Evolutionary conservation across 2,329 filamentous ascomycete genomes (phyloP).

Genomic region (Cordyceps cateniannulata): DNA sequence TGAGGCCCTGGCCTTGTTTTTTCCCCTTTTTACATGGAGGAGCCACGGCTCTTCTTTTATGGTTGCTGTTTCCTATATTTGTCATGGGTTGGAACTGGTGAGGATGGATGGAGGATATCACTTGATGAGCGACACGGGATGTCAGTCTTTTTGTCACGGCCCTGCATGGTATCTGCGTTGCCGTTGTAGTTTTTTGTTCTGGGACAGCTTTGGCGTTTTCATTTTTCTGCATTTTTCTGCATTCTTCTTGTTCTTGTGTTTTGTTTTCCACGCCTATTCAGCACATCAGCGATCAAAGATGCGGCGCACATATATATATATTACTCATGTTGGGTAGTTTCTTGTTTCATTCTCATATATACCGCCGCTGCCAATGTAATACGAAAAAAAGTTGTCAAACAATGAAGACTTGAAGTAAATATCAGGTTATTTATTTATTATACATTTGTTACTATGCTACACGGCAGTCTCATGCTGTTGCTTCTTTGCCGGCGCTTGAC

Average conservation of each 20-base stretch:
- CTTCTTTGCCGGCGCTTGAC: neutral
- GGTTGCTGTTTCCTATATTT: neutral
- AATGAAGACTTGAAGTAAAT: neutral
- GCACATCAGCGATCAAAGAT: neutral
- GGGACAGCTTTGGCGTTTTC: neutral
- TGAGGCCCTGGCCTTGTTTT: neutral
- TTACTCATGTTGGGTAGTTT: neutral
- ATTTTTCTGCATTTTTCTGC: neutral
- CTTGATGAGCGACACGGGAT: conserved; percentile 1
- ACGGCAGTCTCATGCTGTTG: neutral
- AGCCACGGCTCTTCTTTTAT: neutral
- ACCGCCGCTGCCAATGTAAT: neutral
- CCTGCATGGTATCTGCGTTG: neutral
- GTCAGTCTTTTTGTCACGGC: neutral
- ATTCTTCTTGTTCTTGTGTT: neutral
- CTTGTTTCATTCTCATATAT: neutral
- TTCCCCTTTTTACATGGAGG: neutral
- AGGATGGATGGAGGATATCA: neutral
- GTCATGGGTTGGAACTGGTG: neutral
- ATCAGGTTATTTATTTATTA: neutral
- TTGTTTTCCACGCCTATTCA: neutral
- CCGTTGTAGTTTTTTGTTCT: neutral
- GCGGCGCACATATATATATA: neutral
- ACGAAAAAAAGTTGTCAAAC: neutral
- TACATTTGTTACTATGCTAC: neutral